Percentiles rank a stretch among this genome's conserved stretches.
Evolutionary conservation across 345 rosid species (phyloP).

Genomic region (Anastatica hierochuntica): DNA sequence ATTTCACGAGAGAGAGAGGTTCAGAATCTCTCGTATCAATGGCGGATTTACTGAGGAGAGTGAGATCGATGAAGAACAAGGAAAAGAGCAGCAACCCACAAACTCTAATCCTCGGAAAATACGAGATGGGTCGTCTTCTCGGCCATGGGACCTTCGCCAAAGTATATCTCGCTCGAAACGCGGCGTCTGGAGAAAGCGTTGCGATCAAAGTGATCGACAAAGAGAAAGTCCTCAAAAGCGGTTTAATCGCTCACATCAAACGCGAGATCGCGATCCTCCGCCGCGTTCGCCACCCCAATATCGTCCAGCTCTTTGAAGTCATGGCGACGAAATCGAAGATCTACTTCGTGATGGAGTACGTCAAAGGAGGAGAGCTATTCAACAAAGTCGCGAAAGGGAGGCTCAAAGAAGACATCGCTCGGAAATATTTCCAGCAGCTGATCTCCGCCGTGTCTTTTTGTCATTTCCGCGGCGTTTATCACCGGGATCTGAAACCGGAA

Average conservation of each 20-base stretch:
- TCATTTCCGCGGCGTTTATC: constrained; percentile 76
- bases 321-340: constrained; percentile 87
- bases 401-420: constrained; percentile 51
- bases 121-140: constrained; percentile 60
- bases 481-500: constrained; percentile 86
- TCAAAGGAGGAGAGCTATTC: constrained; percentile 82
- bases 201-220: constrained; percentile 87
- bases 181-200: constrained; percentile 36
- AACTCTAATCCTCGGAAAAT: constrained; percentile 50
- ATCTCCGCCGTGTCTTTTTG: constrained; percentile 73
- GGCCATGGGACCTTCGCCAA: constrained; percentile 92
- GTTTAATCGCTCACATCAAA: constrained; percentile 58
- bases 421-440: constrained; percentile 68
- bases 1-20: neutral
- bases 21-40: neutral
- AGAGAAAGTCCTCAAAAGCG: constrained; percentile 47
- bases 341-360: constrained; percentile 84
- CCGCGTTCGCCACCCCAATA: constrained; percentile 78
- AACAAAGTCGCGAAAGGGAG: constrained; percentile 67
- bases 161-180: constrained; percentile 69
- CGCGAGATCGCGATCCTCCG: constrained; percentile 90
- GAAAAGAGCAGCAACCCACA: constrained; percentile 20
- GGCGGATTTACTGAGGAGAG: constrained; percentile 20
- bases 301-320: constrained; percentile 74
- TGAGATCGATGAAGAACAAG: constrained; percentile 18